Base-by-base conservation (phyloP, 352 stramenopile species). In the Pythium grandisporangium region DNA sequence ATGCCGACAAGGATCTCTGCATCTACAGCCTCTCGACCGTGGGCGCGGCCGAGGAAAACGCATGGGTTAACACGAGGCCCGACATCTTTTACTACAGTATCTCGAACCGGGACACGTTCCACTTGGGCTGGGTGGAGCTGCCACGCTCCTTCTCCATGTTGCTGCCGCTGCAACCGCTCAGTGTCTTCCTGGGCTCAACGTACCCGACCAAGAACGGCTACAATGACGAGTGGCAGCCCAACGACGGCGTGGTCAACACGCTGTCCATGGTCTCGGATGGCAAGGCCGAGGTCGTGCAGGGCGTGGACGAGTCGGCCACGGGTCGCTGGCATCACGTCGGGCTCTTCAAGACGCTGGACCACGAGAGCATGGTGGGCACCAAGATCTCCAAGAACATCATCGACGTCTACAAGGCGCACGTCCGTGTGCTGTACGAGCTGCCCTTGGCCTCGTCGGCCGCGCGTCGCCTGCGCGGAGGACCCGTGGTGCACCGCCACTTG, bases 51-150 rank as follows among this genome's bases (percentile, higher is more conserved):
- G 52, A 64, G 30, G 56, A 67, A 11, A 56, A 58, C 43, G 50
- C 26, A 26, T 70, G 61, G 61, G 48, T 70, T 37, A 58, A 58
- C 42, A 62, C 50, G 17, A 48, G 41, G 20, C 43, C 59, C 1
- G 41, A 53, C 35, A 30, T 69, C 16, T 69, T 51, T 41, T 69
- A 69, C 55, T 69, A 60, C 52, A 60, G 43, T 30, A 47, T 56
- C 39, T 59, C 46, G 12, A 65, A 49, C 30, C 35, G 51, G 23
- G 47, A 56, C 45, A 60, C 59, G 33, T 64, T 60, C 48, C 51
- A 44, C 2, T 21, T 65, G 7, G n/a, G 17, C 38, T 50, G 39
- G 17, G 34, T 65, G 33, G 35, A 29, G 32, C 35, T 64, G 11
- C 59, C 54, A 13, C 36, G 39, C n/a, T 38, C 41, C 22, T 27